Evolutionary conservation across 352 stramenopile genomes (phyloP).

Genomic region (Globisporangium apiculatum): DNA sequence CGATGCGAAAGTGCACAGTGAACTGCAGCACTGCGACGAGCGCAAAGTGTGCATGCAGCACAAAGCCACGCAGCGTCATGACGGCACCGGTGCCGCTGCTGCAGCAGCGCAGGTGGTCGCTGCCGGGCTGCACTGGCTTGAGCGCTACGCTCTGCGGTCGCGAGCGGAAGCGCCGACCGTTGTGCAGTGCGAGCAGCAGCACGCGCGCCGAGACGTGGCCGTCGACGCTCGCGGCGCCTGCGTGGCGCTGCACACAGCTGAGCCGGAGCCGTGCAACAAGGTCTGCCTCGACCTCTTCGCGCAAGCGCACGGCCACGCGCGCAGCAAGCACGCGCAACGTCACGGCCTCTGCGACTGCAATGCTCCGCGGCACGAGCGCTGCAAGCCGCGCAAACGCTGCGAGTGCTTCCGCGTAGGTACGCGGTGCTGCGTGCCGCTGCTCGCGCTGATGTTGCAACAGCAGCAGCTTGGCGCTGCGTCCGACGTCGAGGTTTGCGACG

Average conservation of each 20-base stretch:
- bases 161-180: constrained; percentile 76
- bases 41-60: constrained; percentile 68
- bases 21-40: constrained; percentile 86
- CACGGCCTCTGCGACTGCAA: constrained; percentile 55
- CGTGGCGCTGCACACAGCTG: constrained; percentile 47
- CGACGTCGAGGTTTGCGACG: constrained; percentile 58
- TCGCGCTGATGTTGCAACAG: constrained; percentile 32
- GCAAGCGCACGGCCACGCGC: constrained; percentile 59
- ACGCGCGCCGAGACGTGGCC: constrained; percentile 68
- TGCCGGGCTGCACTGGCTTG: constrained; percentile 55
- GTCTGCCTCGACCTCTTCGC: constrained; percentile 61
- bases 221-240: constrained; percentile 38
- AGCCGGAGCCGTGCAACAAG: constrained; percentile 54
- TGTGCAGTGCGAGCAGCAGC: constrained; percentile 86
- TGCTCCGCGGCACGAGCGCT: constrained; percentile 49
- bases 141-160: constrained; percentile 57
- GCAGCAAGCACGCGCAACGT: constrained; percentile 41
- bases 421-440: not conserved
- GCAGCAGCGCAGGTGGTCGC: constrained; percentile 49
- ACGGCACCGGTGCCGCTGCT: constrained; percentile 17
- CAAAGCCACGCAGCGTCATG: constrained; percentile 62
- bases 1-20: constrained; percentile 71
- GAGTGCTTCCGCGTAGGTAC: constrained; percentile 38
- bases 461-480: constrained; percentile 54
- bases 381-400: constrained; percentile 51